Base-by-base conservation (phyloP, 768 basidiomycete genomes). In the Mycena floridula region DNA sequence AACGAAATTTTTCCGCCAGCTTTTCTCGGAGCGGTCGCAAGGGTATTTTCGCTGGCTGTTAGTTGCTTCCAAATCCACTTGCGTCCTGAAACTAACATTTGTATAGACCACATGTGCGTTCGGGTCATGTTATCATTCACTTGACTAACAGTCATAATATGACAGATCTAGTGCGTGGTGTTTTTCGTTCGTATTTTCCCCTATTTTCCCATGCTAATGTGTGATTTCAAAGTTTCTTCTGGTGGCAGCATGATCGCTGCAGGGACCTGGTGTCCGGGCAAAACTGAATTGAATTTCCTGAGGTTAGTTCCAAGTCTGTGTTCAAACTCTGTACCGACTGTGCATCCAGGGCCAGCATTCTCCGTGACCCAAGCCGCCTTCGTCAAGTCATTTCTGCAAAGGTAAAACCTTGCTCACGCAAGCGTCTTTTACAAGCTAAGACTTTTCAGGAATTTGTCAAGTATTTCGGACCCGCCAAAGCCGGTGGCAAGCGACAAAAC, bases 1-100 rank as follows among this genome's bases (percentile, higher is more conserved):
- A 98, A 65, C 76, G 62, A 5, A 72, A 73, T 8, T 74, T 97
- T 25, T 85, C 85, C 0, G 87, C 89, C 0, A 85, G 82, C 43
- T 89, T 94, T 53, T 93, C 91, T 3, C 72, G 96, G 38, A 86
- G 86, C 23, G 95, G 95, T 3, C 68, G 88, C 32, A 98, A 97
- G 56, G 91, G 94, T 0, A 78, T 84, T 11, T 97, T 90, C 60
- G 93, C 93, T 18, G 73, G 71, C 15, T 94, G 92, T 89, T 59
- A 66, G 86, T 73, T 12, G 42, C 25, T 26, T 26, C 3, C 25
- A 15, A 21, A 21, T 23, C 40, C 20, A 32, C 42, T 43, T 15
- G 40, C 39, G 15, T 18, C 30, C 37, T 30, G 46, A 2, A 21
- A 16, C 36, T 20, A 28, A 44, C 5, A 43, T 35, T 15, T 42